Percentiles rank a stretch among this genome's conserved stretches.
phyloP scores from a whole-genome alignment of 2,329 filamentous ascomycete genomes.

The Rosellinia necatrix region DNA sequence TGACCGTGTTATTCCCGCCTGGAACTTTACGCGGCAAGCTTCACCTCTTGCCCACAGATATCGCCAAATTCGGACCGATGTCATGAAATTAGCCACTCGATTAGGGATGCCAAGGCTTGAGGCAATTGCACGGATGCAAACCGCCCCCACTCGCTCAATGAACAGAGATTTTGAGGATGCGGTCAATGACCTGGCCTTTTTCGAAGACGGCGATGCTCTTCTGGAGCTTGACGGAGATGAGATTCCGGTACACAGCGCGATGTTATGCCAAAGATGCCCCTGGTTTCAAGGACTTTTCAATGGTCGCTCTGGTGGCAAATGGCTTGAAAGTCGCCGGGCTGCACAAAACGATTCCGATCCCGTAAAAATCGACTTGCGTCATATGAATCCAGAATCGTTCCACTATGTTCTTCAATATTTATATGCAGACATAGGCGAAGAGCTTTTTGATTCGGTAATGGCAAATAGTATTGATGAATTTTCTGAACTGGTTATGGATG shows the following conservation, averaged over 20 bases:
- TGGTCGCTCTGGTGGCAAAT: conserved; percentile 83
- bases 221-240: conserved; percentile 79
- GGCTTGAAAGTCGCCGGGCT: conserved; percentile 75
- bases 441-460: conserved; percentile 80
- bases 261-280: conserved; percentile 83
- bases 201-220: conserved; percentile 78
- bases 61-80: conserved; percentile 77
- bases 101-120: conserved; percentile 76
- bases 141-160: conserved; percentile 65
- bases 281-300: conserved; percentile 92
- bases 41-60: conserved; percentile 72
- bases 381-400: conserved; percentile 76
- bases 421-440: conserved; percentile 80
- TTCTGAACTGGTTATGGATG: conserved; percentile 85
- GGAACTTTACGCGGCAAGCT: conserved; percentile 75
- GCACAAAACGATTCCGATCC: conserved; percentile 48
- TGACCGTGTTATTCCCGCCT: conserved; percentile 80
- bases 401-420: conserved; percentile 77
- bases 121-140: conserved; percentile 76
- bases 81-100: conserved; percentile 82
- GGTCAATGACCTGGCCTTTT: conserved; percentile 70
- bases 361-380: conserved; percentile 78
- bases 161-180: conserved; percentile 73
- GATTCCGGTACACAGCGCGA: conserved; percentile 73
- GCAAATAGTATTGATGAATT: conserved; percentile 78